phyloP scores from a whole-genome alignment of 257 asterid species.

The Ophiorrhiza pumila region DNA sequence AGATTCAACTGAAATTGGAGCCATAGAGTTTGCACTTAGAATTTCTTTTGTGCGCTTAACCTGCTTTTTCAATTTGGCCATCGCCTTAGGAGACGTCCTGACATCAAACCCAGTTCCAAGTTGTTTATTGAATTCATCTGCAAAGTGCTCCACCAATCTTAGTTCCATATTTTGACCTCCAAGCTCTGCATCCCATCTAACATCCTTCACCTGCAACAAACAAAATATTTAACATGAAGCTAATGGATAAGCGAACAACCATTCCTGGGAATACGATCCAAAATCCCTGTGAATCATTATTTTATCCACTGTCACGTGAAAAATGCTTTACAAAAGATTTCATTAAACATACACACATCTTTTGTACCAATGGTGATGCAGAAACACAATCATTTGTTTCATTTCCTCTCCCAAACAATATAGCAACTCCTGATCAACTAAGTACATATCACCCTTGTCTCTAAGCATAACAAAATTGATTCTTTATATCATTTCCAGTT shows the following conservation, averaged over 20 bases:
- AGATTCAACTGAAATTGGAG: slow-evolving; percentile 97
- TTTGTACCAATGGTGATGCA: background rate
- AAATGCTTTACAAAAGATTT: background rate
- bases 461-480: background rate
- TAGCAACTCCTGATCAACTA: background rate
- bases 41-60: slow-evolving; percentile 97
- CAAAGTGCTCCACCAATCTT: slow-evolving; percentile 88
- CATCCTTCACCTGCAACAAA: slow-evolving; percentile 82
- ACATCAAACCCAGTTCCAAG: slow-evolving; percentile 76
- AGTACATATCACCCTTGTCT: background rate
- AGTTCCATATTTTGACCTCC: slow-evolving; percentile 95
- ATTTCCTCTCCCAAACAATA: background rate
- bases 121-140: slow-evolving; percentile 88
- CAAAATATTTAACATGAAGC: background rate
- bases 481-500: background rate
- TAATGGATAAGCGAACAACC: background rate
- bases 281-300: background rate
- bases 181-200: slow-evolving; percentile 85
- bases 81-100: slow-evolving; percentile 80
- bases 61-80: slow-evolving; percentile 97
- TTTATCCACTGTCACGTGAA: background rate
- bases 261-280: background rate
- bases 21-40: slow-evolving; percentile 85
- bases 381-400: background rate
- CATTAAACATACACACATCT: too few relatives aligned